A percentile compares a stretch with the other conserved stretches of the same genome.
Conservation (phyloP, 495 filamentous ascomycete genomes). For the Hypoxylon perforatum region DNA sequence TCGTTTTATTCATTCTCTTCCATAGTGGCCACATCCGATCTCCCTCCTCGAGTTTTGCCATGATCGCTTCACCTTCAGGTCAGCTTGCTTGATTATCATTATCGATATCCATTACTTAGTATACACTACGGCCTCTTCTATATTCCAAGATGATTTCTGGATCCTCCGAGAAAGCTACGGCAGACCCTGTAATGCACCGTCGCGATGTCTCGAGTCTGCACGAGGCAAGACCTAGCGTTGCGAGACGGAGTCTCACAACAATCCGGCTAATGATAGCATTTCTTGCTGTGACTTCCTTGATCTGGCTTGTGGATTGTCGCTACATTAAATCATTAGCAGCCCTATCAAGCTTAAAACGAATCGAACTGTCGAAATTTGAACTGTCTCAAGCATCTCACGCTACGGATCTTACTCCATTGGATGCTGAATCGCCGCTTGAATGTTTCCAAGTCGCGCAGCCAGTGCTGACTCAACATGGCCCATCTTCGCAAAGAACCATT, state of each 20-base stretch:
- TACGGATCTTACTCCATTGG: conserved; percentile 12
- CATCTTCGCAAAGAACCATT: conserved; percentile 48
- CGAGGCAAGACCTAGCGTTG: background rate
- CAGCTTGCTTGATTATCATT: conserved; percentile 3
- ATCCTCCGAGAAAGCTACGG: background rate
- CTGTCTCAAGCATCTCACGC: background rate
- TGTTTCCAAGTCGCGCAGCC: conserved; percentile 77
- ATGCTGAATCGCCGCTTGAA: conserved; percentile 55
- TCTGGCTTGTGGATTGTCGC: conserved; percentile 5
- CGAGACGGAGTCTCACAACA: background rate
- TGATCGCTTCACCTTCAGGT: background rate
- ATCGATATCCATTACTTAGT: background rate
- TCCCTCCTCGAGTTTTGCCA: background rate
- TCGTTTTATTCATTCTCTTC: background rate
- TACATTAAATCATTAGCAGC: background rate
- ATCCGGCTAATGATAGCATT: conserved; percentile 13
- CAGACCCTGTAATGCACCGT: background rate
- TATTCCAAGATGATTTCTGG: conserved; percentile 11
- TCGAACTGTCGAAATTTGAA: conserved; percentile 16
- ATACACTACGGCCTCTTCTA: background rate
- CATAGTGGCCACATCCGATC: background rate
- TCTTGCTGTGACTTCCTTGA: conserved; percentile 10
- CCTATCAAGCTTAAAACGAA: background rate
- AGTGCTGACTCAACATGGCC: conserved; percentile 56
- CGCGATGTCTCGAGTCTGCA: background rate